Base-by-base conservation (phyloP, 441 rosid species). In the Erysimum cheiri region DNA sequence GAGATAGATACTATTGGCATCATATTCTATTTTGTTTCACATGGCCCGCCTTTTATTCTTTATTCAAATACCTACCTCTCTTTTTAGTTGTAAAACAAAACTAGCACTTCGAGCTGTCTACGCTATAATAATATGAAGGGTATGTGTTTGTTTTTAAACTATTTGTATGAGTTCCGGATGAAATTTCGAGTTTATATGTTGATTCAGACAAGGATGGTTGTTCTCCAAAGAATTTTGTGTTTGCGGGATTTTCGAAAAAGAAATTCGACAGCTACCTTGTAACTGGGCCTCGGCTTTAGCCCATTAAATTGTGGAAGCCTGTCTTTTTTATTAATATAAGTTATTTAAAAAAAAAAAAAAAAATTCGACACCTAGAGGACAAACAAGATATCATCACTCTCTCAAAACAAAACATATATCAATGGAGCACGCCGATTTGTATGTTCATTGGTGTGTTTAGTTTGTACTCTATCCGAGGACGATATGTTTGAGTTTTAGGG, bases 11-110 rank as follows among this genome's bases (percentile, higher is more conserved):
- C 29, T 13, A 22, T 48, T 32, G 49, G 48, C 73, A 69, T 26
- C 50, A 15, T 59, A 39, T 60, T 70, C 60, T 70, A 52, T 50
- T 46, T 46, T 46, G 1, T 14, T 48, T 39, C 39, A 40, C 50
- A 10, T 47, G 72, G 29, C 58, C 72, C 57, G 36, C 64, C 47
- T 5, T 49, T 49, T 12, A 19, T 39, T 8, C 1, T 44, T 11
- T 46, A 8, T 46, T 17, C 26, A 46, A 14, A 31, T 54, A 32
- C 19, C 47, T 22, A 55, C 40, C 40, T 32, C n/a, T 54, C 22
- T 53, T 14, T n/a, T 31, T 31, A 43, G 39, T n/a, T 54, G 37
- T 3, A 53, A 2, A 7, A n/a, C 14, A 3, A 1, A 53, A 47
- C 11, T 26, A 50, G 14, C 32, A 49, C 54, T 49, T 24, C 2